These are phyloP conservation scores for Urtica urens DNA, from an alignment of 306 rosid genomes.

Conservation along the genomic window DNA sequence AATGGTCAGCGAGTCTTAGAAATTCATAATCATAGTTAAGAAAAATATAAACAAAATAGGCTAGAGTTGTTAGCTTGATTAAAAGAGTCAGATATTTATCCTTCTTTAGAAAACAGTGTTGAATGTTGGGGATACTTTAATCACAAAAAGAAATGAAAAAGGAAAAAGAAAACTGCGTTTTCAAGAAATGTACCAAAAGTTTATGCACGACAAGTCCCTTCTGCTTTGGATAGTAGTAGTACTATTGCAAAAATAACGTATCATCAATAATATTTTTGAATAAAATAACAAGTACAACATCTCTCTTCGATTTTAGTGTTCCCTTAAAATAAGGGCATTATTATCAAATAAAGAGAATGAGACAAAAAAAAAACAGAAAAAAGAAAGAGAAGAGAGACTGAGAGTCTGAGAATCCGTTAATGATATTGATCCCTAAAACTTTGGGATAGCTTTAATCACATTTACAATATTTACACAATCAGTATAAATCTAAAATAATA, in stretches of 20 bases:
- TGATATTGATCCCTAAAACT: constrained; percentile 1
- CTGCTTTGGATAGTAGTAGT: too few relatives aligned
- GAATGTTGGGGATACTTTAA: neutral
- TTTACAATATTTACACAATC: neutral
- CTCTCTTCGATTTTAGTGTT: neutral
- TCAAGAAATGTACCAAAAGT: neutral
- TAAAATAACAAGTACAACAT: neutral
- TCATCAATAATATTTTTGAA: too few relatives aligned
- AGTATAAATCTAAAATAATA: neutral
- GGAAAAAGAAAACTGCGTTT: neutral
- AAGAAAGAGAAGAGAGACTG: neutral
- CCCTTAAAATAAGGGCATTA: constrained; percentile 1
- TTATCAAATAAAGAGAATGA: constrained; percentile 1
- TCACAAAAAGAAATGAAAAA: neutral
- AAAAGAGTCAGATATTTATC: too few relatives aligned
- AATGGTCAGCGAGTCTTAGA: too few relatives aligned
- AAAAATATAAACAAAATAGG: too few relatives aligned
- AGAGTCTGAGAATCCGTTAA: constrained; percentile 1
- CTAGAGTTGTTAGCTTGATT: too few relatives aligned
- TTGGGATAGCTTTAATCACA: constrained; percentile 15
- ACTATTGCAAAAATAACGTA: too few relatives aligned
- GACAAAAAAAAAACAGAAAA: neutral
- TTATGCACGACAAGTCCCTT: too few relatives aligned
- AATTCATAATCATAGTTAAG: too few relatives aligned
- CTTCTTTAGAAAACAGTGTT: too few relatives aligned